Evolutionary conservation across 176 grass and related monocot species (phyloP).

Genomic region (Leersia perrieri): DNA sequence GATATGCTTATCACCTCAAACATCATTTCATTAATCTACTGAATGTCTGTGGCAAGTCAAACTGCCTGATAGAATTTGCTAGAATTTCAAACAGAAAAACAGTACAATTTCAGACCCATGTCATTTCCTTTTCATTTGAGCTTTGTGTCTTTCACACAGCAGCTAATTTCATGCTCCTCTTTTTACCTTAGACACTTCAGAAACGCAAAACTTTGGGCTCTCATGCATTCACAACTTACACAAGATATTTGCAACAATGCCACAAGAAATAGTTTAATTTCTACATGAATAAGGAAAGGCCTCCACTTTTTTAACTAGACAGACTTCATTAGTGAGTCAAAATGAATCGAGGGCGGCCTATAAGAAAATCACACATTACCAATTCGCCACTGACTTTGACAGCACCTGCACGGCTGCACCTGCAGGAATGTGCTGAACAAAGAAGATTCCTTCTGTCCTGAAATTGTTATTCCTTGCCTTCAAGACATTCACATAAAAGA

Average conservation of each 20-base stretch:
- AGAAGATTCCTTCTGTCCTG: constrained; percentile 13
- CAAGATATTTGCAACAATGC: neutral
- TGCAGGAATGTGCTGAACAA: constrained; percentile 31
- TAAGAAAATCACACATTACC: neutral
- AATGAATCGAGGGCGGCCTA: constrained; percentile 9
- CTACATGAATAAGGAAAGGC: neutral
- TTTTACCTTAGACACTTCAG: neutral
- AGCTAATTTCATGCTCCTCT: neutral
- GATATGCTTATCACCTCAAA: neutral
- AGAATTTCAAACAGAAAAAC: neutral
- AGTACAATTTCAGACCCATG: neutral
- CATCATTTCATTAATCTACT: neutral
- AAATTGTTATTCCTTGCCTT: constrained; percentile 15
- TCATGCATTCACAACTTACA: neutral
- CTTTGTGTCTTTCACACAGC: neutral
- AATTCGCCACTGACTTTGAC: constrained; percentile 3
- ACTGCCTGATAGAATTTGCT: neutral
- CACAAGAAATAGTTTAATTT: neutral
- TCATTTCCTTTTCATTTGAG: neutral
- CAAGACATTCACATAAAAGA: constrained; percentile 8
- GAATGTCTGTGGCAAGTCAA: neutral
- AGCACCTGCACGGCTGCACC: constrained; percentile 25
- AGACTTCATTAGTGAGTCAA: no score
- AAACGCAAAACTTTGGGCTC: neutral
- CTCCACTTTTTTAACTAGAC: neutral